Base-by-base conservation (phyloP, 1,139 yeast genomes). In the Ashbya aceris region DNA sequence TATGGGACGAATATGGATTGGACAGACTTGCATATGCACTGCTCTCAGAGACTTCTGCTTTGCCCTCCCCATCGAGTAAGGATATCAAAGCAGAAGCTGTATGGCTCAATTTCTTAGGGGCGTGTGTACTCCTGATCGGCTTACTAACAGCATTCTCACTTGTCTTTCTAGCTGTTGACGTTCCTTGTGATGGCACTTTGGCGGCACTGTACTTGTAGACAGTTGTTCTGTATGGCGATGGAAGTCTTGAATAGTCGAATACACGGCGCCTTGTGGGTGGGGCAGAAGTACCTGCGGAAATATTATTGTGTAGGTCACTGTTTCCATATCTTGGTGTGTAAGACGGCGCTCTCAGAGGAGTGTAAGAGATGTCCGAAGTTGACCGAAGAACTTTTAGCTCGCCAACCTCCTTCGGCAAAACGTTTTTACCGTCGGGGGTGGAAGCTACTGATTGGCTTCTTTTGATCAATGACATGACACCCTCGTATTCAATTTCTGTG, bases 401-500 rank as follows among this genome's bases (percentile, higher is more conserved):
- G 5, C 39, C 40, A 6, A 27, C 40, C 11, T 27, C 33, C 20
- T 29, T 32, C 6, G 28, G 7, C 7, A 32, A 34, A 2, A 20
- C 11, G 4, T 8, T 30, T n/a, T 38, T 17, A 7, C 43, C 36
- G 8, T 36, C 38, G 2, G 40, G 43, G 7, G 45, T 41, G 3
- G 44, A 34, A 3, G 42, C 28, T 8, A 27, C 42, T 6, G 41
- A 39, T 30, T 41, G 42, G 27, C 44, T 38, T 42, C 65, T 67
- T 46, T 59, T 74, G 58, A 71, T 68, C 23, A 79, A 54, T 2
- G 94, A 75, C 55, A 83, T 62, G 0, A 87, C 95, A 4, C 96
- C 96, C 56, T 82, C 94, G 49, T 80, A 74, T 60, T 89, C 97
- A 39, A 86, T 69, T 12, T 81, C 87, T 8, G 79, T 71, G 46